These are phyloP conservation scores for Nicotiana undulata DNA, from an alignment of 257 asterid genomes.

Conservation along the genomic window DNA sequence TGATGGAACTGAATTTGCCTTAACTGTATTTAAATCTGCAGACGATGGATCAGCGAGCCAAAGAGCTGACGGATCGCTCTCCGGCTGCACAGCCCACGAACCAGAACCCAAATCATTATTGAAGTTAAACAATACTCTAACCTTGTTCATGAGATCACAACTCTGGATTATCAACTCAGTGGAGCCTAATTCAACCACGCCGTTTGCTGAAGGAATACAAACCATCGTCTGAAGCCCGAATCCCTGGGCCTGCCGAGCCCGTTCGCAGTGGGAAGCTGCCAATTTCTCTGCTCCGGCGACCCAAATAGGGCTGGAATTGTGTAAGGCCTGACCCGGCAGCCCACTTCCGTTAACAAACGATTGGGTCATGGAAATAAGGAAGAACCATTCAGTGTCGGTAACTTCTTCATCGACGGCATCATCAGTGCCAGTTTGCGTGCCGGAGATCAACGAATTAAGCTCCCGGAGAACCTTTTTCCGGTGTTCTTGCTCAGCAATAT, in stretches of 20 bases:
- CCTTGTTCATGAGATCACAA: constrained; percentile 22
- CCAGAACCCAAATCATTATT: constrained; percentile 13
- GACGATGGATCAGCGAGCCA: constrained; percentile 24
- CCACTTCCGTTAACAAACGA: constrained; percentile 19
- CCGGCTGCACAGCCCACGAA: constrained; percentile 25
- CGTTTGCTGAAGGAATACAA: constrained; percentile 19
- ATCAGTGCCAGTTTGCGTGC: constrained; percentile 10
- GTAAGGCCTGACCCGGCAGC: constrained; percentile 26
- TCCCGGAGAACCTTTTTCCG: constrained; percentile 25
- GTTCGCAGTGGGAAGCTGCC: constrained; percentile 16
- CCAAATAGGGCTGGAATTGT: constrained; percentile 21
- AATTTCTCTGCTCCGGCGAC: constrained; percentile 17
- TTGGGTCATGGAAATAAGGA: constrained; percentile 20
- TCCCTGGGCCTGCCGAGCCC: constrained; percentile 13
- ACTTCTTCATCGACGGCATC: constrained; percentile 28
- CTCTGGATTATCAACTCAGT: constrained; percentile 17
- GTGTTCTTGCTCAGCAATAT: constrained; percentile 21
- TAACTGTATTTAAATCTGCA: not conserved
- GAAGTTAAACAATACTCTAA: constrained; percentile 19
- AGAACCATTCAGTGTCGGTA: constrained; percentile 30
- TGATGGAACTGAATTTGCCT: constrained; percentile 8
- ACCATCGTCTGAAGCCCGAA: constrained; percentile 25
- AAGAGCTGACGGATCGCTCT: constrained; percentile 19
- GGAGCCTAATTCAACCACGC: constrained; percentile 33
- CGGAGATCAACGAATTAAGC: constrained; percentile 26